Evolutionary conservation across 495 filamentous ascomycete genomes (phyloP).

Genomic region (Lasiosphaeria hispida): DNA sequence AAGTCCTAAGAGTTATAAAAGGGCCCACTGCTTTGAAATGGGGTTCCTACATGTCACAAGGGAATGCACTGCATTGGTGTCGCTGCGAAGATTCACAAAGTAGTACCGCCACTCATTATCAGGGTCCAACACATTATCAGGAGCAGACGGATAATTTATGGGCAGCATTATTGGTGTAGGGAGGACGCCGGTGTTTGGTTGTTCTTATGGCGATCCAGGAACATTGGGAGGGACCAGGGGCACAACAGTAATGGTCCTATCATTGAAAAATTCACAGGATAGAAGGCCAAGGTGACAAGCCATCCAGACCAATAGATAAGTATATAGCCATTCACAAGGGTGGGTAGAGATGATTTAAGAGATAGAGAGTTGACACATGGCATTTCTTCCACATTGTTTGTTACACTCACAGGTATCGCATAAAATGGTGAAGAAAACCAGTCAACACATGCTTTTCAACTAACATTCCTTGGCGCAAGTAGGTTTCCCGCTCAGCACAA

Average conservation of each 20-base stretch:
- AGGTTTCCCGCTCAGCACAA: background rate
- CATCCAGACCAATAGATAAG: conserved; percentile 8
- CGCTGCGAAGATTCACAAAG: background rate
- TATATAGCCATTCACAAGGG: conserved; percentile 6
- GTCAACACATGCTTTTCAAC: conserved; percentile 5
- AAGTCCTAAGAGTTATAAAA: background rate
- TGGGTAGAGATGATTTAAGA: conserved; percentile 2
- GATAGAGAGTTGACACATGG: conserved; percentile 1
- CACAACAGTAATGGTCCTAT: conserved; percentile 5
- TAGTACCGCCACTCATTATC: conserved; percentile 5
- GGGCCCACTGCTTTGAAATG: conserved; percentile 5
- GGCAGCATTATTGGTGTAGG: background rate
- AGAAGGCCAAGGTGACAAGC: too few species aligned
- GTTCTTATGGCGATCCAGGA: background rate
- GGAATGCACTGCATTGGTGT: background rate
- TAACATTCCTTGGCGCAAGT: conserved; percentile 9
- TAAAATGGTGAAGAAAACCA: background rate
- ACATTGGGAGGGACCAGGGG: too few species aligned
- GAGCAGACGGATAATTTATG: conserved; percentile 1
- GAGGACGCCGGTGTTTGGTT: background rate
- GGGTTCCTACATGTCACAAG: background rate
- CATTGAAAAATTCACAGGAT: conserved; percentile 4
- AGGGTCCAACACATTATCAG: background rate
- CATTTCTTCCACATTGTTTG: background rate
- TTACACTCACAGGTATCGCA: background rate